These are phyloP conservation scores for Tribonema minus DNA, from an alignment of 108 stramenopile species.

Conservation along the genomic window DNA sequence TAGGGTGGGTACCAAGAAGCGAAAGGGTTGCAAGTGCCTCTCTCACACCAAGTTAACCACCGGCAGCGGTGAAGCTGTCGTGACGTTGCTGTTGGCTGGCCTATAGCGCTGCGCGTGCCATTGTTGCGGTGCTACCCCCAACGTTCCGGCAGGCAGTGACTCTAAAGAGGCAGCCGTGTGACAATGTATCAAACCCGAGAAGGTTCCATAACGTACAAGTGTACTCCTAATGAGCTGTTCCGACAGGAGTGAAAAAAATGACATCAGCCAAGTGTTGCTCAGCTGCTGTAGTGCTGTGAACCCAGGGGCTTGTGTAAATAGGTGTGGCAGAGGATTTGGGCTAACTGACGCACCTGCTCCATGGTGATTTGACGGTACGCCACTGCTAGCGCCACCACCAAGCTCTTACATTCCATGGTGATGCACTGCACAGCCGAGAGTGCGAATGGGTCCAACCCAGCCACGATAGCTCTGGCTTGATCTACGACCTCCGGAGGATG, in stretches of 20 bases:
- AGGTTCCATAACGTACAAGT: too few species aligned
- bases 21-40: background rate
- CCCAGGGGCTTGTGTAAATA: too few species aligned
- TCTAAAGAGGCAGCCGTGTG: background rate
- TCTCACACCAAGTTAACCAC: background rate
- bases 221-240: too few species aligned
- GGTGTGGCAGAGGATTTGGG: too few species aligned
- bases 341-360: constrained; percentile 11
- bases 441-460: constrained; percentile 74
- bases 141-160: background rate
- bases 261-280: too few species aligned
- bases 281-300: too few species aligned
- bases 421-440: constrained; percentile 71
- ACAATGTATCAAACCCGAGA: too few species aligned
- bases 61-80: background rate
- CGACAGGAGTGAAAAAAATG: too few species aligned
- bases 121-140: background rate
- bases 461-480: constrained; percentile 57
- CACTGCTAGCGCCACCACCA: constrained; percentile 72
- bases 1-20: background rate
- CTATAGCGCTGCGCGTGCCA: background rate
- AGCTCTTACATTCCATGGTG: constrained; percentile 78
- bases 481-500: constrained; percentile 68
- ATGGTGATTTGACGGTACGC: constrained; percentile 16
- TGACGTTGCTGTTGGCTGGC: constrained; percentile 19